phyloP scores from a whole-genome alignment of 345 rosid genomes.

The Corymbia maculata region DNA sequence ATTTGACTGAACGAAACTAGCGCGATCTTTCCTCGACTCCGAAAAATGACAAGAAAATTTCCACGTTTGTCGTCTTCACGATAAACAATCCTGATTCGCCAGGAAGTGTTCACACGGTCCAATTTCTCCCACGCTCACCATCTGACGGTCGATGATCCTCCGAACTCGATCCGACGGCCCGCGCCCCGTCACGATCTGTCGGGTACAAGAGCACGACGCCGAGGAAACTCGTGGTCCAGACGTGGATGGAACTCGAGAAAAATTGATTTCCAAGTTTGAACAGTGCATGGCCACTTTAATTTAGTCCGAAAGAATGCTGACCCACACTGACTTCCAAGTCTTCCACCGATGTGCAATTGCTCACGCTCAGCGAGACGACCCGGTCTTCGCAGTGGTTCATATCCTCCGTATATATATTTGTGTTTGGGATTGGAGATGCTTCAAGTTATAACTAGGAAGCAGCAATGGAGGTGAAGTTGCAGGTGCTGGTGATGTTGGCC shows the following conservation, averaged over 20 bases:
- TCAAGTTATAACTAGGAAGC: not conserved
- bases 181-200: not conserved
- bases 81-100: not conserved
- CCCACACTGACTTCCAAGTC: not conserved
- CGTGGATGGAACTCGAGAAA: not conserved
- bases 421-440: not conserved
- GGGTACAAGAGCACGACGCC: not conserved
- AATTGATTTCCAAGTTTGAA: too few relatives aligned
- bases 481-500: not conserved
- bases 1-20: not conserved
- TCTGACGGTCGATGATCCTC: not conserved
- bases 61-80: not conserved
- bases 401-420: not conserved
- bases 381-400: not conserved
- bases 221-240: not conserved
- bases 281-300: not conserved
- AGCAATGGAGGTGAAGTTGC: not conserved
- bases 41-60: not conserved
- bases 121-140: not conserved
- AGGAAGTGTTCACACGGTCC: not conserved
- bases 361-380: not conserved
- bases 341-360: not conserved
- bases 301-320: not conserved
- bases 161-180: not conserved
- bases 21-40: not conserved